phyloP scores from a whole-genome alignment of 2,329 filamentous ascomycete species.

The Coleophoma eucalyptorum region DNA sequence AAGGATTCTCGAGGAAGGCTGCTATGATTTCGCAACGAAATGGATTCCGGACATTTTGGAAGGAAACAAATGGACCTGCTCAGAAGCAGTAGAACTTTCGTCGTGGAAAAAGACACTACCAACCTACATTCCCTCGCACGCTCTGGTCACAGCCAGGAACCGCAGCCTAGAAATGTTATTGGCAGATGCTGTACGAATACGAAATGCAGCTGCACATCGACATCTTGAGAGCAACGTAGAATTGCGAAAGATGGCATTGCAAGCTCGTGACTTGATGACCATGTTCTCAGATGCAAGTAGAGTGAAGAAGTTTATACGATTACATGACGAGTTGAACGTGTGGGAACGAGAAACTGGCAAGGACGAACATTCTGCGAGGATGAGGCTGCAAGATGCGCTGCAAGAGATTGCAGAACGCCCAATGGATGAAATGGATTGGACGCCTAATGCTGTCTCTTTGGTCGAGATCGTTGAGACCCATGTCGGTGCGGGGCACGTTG shows the following conservation, averaged over 20 bases:
- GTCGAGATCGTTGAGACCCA: slow-evolving; percentile 13
- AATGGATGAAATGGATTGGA: slow-evolving; percentile 29
- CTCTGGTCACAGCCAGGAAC: slow-evolving; percentile 12
- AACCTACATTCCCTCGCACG: slow-evolving; percentile 12
- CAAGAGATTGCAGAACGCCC: slow-evolving; percentile 22
- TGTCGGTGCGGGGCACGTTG: background rate
- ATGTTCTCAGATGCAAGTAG: slow-evolving; percentile 23
- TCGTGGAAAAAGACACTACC: slow-evolving; percentile 22
- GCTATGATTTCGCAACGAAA: slow-evolving; percentile 23
- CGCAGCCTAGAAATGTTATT: slow-evolving; percentile 15
- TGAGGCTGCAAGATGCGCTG: slow-evolving; percentile 18
- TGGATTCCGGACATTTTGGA: slow-evolving; percentile 21
- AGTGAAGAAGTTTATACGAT: slow-evolving; percentile 18
- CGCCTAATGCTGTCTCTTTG: slow-evolving; percentile 23
- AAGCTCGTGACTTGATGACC: slow-evolving; percentile 23
- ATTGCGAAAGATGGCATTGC: slow-evolving; percentile 18
- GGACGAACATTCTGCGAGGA: slow-evolving; percentile 14
- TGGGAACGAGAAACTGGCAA: slow-evolving; percentile 17
- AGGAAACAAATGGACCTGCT: slow-evolving; percentile 21
- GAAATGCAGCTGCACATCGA: slow-evolving; percentile 25
- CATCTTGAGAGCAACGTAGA: slow-evolving; percentile 24
- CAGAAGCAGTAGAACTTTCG: slow-evolving; percentile 24
- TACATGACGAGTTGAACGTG: slow-evolving; percentile 17
- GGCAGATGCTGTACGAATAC: slow-evolving; percentile 21
- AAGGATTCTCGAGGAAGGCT: slow-evolving; percentile 25